Conservation (phyloP, 768 basidiomycete genomes). For the Pleurotus djamor region DNA sequence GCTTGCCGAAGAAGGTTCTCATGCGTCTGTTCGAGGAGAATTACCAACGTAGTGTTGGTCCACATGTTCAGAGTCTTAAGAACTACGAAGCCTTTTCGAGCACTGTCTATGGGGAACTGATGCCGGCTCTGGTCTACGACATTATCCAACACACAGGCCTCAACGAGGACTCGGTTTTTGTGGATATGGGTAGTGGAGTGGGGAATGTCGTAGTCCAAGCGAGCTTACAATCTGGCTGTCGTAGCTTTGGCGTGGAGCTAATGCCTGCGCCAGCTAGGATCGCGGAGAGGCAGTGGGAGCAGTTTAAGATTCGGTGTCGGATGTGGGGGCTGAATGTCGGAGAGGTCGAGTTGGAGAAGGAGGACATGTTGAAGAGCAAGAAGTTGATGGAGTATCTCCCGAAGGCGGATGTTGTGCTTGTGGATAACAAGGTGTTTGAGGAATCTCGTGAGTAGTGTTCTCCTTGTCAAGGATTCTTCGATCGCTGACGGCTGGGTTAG, state of each 20-base stretch:
- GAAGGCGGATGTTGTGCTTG: slow-evolving; percentile 88
- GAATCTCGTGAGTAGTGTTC: slow-evolving; percentile 55
- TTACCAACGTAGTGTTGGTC: slow-evolving; percentile 92
- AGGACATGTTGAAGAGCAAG: slow-evolving; percentile 76
- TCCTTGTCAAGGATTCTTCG: neutral
- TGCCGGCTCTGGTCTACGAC: slow-evolving; percentile 79
- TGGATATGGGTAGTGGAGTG: slow-evolving; percentile 86
- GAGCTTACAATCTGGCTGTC: slow-evolving; percentile 76
- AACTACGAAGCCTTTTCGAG: slow-evolving; percentile 83
- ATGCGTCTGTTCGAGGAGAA: slow-evolving; percentile 85
- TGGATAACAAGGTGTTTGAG: slow-evolving; percentile 85
- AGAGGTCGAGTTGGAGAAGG: slow-evolving; percentile 76
- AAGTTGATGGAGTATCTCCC: slow-evolving; percentile 69
- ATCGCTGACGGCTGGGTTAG: slow-evolving; percentile 30
- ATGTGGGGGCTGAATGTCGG: slow-evolving; percentile 91
- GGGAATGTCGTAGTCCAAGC: slow-evolving; percentile 85
- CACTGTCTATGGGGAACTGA: slow-evolving; percentile 88
- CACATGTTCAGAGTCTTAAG: slow-evolving; percentile 76
- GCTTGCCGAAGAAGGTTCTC: slow-evolving; percentile 64
- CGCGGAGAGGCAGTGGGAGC: slow-evolving; percentile 71
- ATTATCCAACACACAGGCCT: slow-evolving; percentile 58
- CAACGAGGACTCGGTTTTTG: slow-evolving; percentile 61
- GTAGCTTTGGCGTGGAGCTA: slow-evolving; percentile 76
- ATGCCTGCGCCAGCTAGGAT: slow-evolving; percentile 77
- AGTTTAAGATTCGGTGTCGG: slow-evolving; percentile 73